Base-by-base conservation (phyloP, 305 asterid species). In the Fraxinus velutina region DNA sequence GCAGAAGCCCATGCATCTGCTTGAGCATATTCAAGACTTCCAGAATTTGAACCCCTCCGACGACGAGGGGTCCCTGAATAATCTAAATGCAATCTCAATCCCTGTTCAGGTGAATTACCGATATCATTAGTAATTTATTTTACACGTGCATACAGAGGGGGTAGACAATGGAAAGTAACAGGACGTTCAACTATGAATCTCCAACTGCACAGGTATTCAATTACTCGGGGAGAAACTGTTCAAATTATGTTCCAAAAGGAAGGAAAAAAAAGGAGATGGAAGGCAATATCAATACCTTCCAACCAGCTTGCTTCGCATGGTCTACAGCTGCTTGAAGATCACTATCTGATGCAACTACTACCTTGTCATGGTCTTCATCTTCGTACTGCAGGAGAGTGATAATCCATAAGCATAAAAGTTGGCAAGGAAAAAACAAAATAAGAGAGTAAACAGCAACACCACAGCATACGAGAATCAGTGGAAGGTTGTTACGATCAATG, bases 241-340 rank as follows among this genome's bases (percentile, higher is more conserved):
- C 36, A 33, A 79, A 79, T 47, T 70, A 68, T 36, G 44, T 74
- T 19, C 74, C 74, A 12, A 29, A 68, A 68, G 21, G 7, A 2
- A 15, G 1, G 15, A 42, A 10, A 39, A 9, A 27, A 3, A 30
- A 55, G 47, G 47, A 19, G 44, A 44, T 37, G n/a, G 12, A 70
- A 83, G 80, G 50, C 29, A 27, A 77, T n/a, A 52, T 17, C 5
- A 17, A 68, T 90, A 95, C 99, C 98, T 94, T 96, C 98, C 98
- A 96, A 78, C 99, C 99, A 47, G 90, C 93, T 37, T 86, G 88
- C 88, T 86, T 90, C 73, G 99, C 99, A 83, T 96, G 98, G 88
- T 92, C 93, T 62, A 96, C 86, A 36, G 99, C 99, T 42, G 98
- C 98, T 77, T 86, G 89, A 82, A 94, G 98, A 91, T 96, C 99